A percentile compares a stretch with the other conserved stretches of the same genome.
These are phyloP conservation scores for Neurospora africana DNA, from an alignment of 495 filamentous ascomycete species.

Conservation along the genomic window DNA sequence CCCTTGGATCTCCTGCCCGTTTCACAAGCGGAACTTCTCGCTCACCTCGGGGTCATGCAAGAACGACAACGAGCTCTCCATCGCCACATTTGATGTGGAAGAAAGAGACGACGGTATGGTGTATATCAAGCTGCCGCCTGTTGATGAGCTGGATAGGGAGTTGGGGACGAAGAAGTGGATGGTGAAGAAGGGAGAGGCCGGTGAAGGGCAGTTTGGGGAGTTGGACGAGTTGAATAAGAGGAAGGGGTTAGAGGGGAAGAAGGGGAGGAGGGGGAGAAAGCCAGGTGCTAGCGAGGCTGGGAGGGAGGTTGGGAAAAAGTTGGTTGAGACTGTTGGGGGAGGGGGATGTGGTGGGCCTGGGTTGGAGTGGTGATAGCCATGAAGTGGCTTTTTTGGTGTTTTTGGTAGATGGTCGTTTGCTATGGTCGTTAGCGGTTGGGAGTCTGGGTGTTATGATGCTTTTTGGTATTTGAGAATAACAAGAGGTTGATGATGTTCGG, in stretches of 20 bases:
- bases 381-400: neutral
- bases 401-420: neutral
- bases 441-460: neutral
- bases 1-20: conserved; percentile 81
- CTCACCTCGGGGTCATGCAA: conserved; percentile 64
- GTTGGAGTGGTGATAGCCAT: conserved; percentile 41
- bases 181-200: conserved; percentile 62
- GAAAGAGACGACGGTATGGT: conserved; percentile 71
- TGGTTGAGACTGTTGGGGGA: conserved; percentile 29
- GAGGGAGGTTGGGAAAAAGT: conserved; percentile 27
- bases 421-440: neutral
- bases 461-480: neutral
- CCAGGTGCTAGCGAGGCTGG: conserved; percentile 27
- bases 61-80: conserved; percentile 66
- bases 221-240: conserved; percentile 50
- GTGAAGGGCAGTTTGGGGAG: conserved; percentile 50
- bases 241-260: conserved; percentile 13
- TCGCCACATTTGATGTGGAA: conserved; percentile 79
- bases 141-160: conserved; percentile 74
- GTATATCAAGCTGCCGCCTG: conserved; percentile 74
- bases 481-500: neutral
- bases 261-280: conserved; percentile 28
- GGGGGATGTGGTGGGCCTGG: conserved; percentile 43
- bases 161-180: conserved; percentile 78
- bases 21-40: conserved; percentile 88